Conservation (phyloP, 2,329 filamentous ascomycete species). For the Elsinoe necatrix region DNA sequence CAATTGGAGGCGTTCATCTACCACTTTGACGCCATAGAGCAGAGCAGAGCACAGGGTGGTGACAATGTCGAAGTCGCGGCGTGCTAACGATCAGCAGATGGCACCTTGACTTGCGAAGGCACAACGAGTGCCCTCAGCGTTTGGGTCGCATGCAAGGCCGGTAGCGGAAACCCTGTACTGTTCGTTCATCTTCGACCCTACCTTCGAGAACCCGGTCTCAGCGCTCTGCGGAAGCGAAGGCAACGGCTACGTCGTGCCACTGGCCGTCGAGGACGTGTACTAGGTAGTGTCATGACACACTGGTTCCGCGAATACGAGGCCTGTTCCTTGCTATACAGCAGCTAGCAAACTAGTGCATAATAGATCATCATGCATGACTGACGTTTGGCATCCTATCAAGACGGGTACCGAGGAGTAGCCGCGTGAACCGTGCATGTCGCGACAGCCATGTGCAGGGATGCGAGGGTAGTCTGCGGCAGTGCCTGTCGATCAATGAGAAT, state of each 20-base stretch:
- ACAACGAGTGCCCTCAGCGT: background rate
- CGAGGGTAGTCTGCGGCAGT: background rate
- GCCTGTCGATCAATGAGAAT: slow-evolving; percentile 11
- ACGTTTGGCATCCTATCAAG: background rate
- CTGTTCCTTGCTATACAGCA: slow-evolving; percentile 1
- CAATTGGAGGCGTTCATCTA: slow-evolving; percentile 2
- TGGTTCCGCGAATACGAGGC: background rate
- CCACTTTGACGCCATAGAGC: background rate
- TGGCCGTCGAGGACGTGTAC: slow-evolving; percentile 8
- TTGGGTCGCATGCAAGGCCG: slow-evolving; percentile 5
- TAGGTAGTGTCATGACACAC: background rate
- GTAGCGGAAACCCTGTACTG: background rate
- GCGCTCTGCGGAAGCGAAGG: background rate
- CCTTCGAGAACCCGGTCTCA: background rate
- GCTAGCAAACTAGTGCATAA: slow-evolving; percentile 1
- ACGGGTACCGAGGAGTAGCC: background rate
- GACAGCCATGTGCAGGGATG: background rate
- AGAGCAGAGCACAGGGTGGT: slow-evolving; percentile 1
- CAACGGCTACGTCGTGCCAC: background rate
- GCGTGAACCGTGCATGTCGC: slow-evolving; percentile 1
- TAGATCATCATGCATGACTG: background rate
- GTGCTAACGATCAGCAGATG: slow-evolving; percentile 1
- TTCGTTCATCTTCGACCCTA: slow-evolving; percentile 3
- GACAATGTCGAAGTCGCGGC: background rate
- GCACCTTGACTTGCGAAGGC: background rate